These are phyloP conservation scores for Gnaphalium uliginosum DNA, from an alignment of 129 eudicot genomes.

Conservation along the genomic window DNA sequence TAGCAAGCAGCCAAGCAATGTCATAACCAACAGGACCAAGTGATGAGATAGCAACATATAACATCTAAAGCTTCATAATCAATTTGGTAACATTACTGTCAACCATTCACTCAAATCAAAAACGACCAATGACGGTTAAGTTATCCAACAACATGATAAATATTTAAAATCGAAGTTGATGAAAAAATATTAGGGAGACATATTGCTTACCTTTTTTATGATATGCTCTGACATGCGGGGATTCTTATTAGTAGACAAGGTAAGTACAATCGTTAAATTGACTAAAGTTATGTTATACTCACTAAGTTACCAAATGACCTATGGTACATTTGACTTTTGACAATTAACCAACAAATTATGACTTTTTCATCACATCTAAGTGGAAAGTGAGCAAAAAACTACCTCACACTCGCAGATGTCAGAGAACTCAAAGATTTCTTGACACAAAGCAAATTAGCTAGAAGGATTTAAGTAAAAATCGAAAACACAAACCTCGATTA, in stretches of 20 bases:
- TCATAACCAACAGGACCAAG: neutral
- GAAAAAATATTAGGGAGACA: neutral
- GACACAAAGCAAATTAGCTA: neutral
- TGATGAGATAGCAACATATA: neutral
- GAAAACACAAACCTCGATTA: conserved; percentile 55
- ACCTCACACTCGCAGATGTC: neutral
- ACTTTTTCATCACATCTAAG: neutral
- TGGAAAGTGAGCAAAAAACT: neutral
- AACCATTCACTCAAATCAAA: neutral
- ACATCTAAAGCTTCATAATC: neutral
- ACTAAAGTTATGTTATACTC: neutral
- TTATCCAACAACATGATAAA: neutral
- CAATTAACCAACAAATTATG: neutral
- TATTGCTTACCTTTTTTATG: neutral
- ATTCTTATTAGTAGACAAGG: too few relatives aligned
- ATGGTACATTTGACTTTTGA: neutral
- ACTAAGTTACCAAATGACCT: neutral
- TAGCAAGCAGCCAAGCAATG: too few relatives aligned
- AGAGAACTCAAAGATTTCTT: neutral
- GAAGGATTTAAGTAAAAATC: neutral
- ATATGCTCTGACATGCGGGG: neutral
- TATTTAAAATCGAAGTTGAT: neutral
- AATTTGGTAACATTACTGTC: neutral
- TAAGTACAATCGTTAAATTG: neutral
- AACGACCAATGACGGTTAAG: neutral